Conservation (phyloP, 2,329 filamentous ascomycete genomes). For the Fusarium buharicum region DNA sequence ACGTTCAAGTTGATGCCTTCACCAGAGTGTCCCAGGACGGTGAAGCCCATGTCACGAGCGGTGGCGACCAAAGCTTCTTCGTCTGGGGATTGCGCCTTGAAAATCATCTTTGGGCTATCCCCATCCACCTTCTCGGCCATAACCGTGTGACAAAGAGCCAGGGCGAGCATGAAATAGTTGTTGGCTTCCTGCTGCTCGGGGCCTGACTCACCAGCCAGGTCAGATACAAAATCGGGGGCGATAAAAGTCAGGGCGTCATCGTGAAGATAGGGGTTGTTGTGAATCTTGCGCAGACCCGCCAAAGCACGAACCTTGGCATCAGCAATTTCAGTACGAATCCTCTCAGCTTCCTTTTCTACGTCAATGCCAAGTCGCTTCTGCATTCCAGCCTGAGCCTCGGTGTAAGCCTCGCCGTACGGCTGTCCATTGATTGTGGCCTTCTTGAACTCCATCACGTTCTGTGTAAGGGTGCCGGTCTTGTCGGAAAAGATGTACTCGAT, state of each 20-base stretch:
- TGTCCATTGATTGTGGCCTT: slow-evolving; percentile 97
- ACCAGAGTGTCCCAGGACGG: slow-evolving; percentile 81
- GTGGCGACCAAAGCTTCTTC: slow-evolving; percentile 95
- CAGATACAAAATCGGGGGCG: slow-evolving; percentile 86
- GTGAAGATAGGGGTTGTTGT: slow-evolving; percentile 90
- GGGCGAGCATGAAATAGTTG: slow-evolving; percentile 90
- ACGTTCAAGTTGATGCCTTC: slow-evolving; percentile 89
- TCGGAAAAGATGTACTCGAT: slow-evolving; percentile 99
- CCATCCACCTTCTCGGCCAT: slow-evolving; percentile 90
- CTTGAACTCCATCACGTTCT: slow-evolving; percentile 99
- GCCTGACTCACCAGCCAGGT: slow-evolving; percentile 81
- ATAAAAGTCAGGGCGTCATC: slow-evolving; percentile 93
- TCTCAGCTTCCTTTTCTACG: slow-evolving; percentile 80
- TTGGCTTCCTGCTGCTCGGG: slow-evolving; percentile 80
- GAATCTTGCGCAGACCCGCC: slow-evolving; percentile 75
- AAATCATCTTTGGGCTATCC: slow-evolving; percentile 90
- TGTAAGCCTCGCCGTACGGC: slow-evolving; percentile 96
- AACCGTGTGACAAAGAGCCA: slow-evolving; percentile 96
- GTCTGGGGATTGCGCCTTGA: slow-evolving; percentile 97
- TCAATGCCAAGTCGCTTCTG: slow-evolving; percentile 90
- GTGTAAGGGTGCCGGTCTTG: slow-evolving; percentile 95
- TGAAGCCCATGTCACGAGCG: slow-evolving; percentile 94
- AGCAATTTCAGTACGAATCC: slow-evolving; percentile 80
- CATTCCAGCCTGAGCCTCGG: slow-evolving; percentile 96
- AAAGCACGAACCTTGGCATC: slow-evolving; percentile 79